These are phyloP conservation scores for Rubia tinctorum DNA, from an alignment of 305 asterid genomes.

Conservation along the genomic window DNA sequence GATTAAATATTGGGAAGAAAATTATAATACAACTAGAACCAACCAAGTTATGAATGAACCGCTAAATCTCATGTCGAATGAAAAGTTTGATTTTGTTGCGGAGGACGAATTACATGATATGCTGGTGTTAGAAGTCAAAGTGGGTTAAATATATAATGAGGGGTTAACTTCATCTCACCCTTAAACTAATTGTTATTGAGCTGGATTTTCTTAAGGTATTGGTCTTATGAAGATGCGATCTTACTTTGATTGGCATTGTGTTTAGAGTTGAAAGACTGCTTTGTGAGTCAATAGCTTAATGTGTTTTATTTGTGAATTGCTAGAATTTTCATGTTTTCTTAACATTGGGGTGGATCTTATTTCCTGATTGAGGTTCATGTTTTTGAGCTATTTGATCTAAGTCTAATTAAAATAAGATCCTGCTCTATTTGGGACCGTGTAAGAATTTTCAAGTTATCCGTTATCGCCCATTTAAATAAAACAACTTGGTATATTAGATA, in stretches of 20 bases:
- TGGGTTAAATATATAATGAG: too few relatives aligned
- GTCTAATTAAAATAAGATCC: not conserved
- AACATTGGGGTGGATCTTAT: slow-evolving; percentile 4
- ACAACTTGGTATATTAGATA: too few relatives aligned
- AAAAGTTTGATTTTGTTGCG: slow-evolving; percentile 86
- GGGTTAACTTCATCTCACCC: too few relatives aligned
- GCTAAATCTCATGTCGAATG: slow-evolving; percentile 87
- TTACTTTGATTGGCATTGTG: too few relatives aligned
- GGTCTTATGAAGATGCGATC: too few relatives aligned
- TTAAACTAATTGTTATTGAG: too few relatives aligned
- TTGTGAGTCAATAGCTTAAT: too few relatives aligned
- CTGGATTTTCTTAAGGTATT: too few relatives aligned
- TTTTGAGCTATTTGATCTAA: not conserved
- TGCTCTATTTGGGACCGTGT: not conserved
- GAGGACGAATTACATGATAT: slow-evolving; percentile 90
- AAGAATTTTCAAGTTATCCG: too few relatives aligned
- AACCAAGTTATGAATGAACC: slow-evolving; percentile 67
- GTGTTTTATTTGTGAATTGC: too few relatives aligned
- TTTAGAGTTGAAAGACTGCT: too few relatives aligned
- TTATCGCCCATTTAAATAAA: too few relatives aligned
- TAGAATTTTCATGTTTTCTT: not conserved
- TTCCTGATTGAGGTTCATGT: not conserved
- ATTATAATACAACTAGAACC: slow-evolving; percentile 3
- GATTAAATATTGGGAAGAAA: not conserved
- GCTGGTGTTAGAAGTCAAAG: slow-evolving; percentile 55